phyloP scores from a whole-genome alignment of 2,329 filamentous ascomycete species.

The Verruconis gallopava region DNA sequence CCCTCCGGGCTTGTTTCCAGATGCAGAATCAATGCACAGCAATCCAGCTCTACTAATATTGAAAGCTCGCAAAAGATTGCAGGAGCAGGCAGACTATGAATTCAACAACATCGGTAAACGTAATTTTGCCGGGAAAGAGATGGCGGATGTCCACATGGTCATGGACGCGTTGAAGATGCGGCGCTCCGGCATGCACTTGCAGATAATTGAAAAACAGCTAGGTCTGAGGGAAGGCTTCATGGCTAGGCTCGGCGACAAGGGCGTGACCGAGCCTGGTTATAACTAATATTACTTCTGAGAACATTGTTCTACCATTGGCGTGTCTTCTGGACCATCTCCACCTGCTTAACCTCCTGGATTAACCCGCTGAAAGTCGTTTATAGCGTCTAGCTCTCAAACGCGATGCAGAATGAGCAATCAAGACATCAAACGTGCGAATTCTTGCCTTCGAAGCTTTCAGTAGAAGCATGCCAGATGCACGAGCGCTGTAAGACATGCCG shows the following conservation, averaged over 20 bases:
- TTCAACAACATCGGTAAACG: slow-evolving; percentile 30
- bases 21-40: slow-evolving; percentile 18
- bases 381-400: too few species aligned
- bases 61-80: slow-evolving; percentile 37
- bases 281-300: too few species aligned
- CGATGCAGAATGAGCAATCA: too few species aligned
- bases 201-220: slow-evolving; percentile 10
- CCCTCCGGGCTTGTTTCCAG: slow-evolving; percentile 14
- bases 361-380: too few species aligned
- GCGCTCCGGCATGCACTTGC: neutral
- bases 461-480: too few species aligned
- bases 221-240: slow-evolving; percentile 7
- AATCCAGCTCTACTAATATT: slow-evolving; percentile 45
- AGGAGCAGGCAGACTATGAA: slow-evolving; percentile 41
- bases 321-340: too few species aligned
- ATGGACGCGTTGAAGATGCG: slow-evolving; percentile 13
- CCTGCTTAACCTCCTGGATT: too few species aligned
- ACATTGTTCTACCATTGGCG: too few species aligned
- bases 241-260: slow-evolving; percentile 5
- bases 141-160: slow-evolving; percentile 31
- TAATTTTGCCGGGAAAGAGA: slow-evolving; percentile 29
- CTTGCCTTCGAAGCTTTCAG: too few species aligned
- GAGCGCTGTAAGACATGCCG: too few species aligned
- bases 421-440: too few species aligned
- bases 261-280: slow-evolving; percentile 6